Evolutionary conservation across 2,329 filamentous ascomycete genomes (phyloP).

Genomic region (Cladosporium sp.): DNA sequence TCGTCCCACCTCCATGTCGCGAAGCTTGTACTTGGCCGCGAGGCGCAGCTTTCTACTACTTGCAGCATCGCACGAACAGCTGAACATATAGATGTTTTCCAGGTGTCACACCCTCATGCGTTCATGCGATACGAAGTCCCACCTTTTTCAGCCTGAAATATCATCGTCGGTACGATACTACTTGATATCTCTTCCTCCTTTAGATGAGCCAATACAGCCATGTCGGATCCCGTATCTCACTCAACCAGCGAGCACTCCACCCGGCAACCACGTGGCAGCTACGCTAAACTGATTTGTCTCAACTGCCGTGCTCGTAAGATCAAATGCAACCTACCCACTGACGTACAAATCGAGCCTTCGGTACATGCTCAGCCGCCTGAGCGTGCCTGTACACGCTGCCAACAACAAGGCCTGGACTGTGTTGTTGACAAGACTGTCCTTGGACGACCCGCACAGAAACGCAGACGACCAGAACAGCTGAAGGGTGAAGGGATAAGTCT

Average conservation of each 20-base stretch:
- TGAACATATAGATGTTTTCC: background rate
- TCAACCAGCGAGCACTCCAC: background rate
- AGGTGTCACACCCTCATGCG: no score
- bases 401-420: constrained; percentile 25
- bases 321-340: constrained; percentile 26
- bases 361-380: constrained; percentile 21
- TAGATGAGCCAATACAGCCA: background rate
- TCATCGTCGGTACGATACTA: background rate
- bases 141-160: background rate
- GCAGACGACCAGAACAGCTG: background rate
- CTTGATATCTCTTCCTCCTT: background rate
- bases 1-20: constrained; percentile 2
- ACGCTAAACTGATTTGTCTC: constrained; percentile 27
- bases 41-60: constrained; percentile 1
- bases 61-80: background rate
- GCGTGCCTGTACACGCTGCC: constrained; percentile 24
- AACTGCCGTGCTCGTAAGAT: constrained; percentile 28
- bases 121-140: background rate
- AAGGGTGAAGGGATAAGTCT: background rate
- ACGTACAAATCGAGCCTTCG: constrained; percentile 22
- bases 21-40: background rate
- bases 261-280: constrained; percentile 25
- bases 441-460: constrained; percentile 25
- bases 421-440: constrained; percentile 26
- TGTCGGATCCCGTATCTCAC: background rate